Percentiles rank a stretch among this genome's conserved stretches.
Conservation (phyloP, 495 filamentous ascomycete genomes). For the Podospora pseudopauciseta region DNA sequence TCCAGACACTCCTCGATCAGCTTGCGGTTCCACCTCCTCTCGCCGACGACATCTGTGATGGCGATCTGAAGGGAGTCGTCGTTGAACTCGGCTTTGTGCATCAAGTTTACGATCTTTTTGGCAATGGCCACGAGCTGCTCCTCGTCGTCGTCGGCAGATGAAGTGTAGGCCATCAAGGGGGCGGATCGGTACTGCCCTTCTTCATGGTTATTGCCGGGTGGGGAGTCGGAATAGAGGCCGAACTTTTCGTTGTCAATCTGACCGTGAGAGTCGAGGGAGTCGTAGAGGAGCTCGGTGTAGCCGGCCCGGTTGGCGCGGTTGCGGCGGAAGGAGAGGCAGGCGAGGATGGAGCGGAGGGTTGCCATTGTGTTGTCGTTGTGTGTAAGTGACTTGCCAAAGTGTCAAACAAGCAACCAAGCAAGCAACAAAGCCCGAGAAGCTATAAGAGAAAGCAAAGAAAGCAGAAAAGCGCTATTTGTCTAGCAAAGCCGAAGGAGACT, state of each 20-base stretch:
- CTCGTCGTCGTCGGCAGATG: not conserved
- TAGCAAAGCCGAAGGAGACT: not conserved
- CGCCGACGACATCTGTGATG: conserved; percentile 12
- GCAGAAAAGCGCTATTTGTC: conserved; percentile 3
- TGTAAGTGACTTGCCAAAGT: not conserved
- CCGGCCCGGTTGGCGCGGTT: conserved; percentile 6
- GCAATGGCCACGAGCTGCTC: conserved; percentile 12
- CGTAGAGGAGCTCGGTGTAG: conserved; percentile 21
- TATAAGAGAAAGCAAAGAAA: not conserved
- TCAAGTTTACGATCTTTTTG: conserved; percentile 13
- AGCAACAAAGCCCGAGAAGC: not conserved
- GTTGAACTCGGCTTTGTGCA: conserved; percentile 18
- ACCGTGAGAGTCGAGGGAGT: conserved; percentile 6
- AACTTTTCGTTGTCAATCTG: not conserved
- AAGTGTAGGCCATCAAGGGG: not conserved
- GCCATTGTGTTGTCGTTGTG: conserved; percentile 15
- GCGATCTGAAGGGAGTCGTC: conserved; percentile 18
- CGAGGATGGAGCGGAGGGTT: conserved; percentile 15
- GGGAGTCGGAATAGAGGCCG: not conserved
- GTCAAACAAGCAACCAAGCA: not conserved
- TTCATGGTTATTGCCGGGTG: not conserved
- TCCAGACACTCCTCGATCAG: conserved; percentile 23
- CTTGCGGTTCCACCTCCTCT: conserved; percentile 19
- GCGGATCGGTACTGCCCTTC: not conserved
- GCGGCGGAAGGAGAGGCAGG: conserved; percentile 18